These are phyloP conservation scores for Aspergillus sp. DNA, from an alignment of 2,329 filamentous ascomycete species.

Conservation along the genomic window DNA sequence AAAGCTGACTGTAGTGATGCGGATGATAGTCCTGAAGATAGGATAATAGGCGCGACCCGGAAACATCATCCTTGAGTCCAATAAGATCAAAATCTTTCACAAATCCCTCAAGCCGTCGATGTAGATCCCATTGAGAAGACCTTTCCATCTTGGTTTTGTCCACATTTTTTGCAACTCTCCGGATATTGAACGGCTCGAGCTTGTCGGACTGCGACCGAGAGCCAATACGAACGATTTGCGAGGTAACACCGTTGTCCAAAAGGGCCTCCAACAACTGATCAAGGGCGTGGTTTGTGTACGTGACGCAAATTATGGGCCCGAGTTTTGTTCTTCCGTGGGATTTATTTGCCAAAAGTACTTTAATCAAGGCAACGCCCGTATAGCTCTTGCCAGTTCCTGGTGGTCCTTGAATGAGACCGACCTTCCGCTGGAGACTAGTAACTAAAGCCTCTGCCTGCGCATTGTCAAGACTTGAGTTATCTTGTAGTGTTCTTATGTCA, in stretches of 20 bases:
- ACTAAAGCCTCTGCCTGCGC: slow-evolving; percentile 12
- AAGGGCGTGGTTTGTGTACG: slow-evolving; percentile 50
- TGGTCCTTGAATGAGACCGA: slow-evolving; percentile 19
- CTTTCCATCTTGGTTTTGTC: slow-evolving; percentile 33
- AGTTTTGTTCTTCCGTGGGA: slow-evolving; percentile 21
- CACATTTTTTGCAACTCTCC: slow-evolving; percentile 21
- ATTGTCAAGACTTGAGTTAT: slow-evolving; percentile 9
- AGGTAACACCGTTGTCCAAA: slow-evolving; percentile 34
- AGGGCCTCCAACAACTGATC: slow-evolving; percentile 59
- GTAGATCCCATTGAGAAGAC: slow-evolving; percentile 7
- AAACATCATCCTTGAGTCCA: slow-evolving; percentile 2
- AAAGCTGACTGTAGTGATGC: slow-evolving; percentile 13
- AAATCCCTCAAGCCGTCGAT: slow-evolving; percentile 8
- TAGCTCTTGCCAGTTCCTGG: slow-evolving; percentile 21
- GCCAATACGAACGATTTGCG: slow-evolving; percentile 58
- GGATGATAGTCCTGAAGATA: slow-evolving; percentile 12
- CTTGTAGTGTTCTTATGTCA: slow-evolving; percentile 6
- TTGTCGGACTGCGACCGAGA: slow-evolving; percentile 51
- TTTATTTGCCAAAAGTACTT: slow-evolving; percentile 22
- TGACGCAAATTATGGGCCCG: slow-evolving; percentile 44
- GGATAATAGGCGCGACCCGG: slow-evolving; percentile 5
- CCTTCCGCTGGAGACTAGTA: slow-evolving; percentile 5
- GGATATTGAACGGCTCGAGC: slow-evolving; percentile 50
- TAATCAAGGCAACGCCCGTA: slow-evolving; percentile 18
- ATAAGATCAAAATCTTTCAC: slow-evolving; percentile 9